Evolutionary conservation across 1,284 basidiomycete species (phyloP).

Genomic region (Chondrostereum purpureum): DNA sequence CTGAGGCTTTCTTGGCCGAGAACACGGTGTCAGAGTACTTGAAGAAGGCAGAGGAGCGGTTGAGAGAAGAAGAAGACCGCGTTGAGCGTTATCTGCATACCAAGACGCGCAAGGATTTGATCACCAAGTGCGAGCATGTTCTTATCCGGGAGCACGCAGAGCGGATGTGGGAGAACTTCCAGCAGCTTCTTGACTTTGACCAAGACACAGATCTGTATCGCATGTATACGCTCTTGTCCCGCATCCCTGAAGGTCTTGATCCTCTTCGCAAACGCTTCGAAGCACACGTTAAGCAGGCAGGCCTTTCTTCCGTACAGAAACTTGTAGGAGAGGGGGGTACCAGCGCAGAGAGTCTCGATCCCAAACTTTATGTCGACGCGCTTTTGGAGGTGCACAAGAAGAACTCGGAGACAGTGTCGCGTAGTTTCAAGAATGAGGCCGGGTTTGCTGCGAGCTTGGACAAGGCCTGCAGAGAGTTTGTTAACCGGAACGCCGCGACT

Average conservation of each 20-base stretch:
- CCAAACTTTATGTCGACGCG: conserved; percentile 93
- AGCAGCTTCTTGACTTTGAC: conserved; percentile 86
- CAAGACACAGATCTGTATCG: conserved; percentile 90
- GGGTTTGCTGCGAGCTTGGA: conserved; percentile 95
- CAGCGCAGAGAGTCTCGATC: conserved; percentile 64
- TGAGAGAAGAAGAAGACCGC: conserved; percentile 93
- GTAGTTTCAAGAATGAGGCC: conserved; percentile 90
- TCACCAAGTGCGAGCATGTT: conserved; percentile 88
- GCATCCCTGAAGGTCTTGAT: conserved; percentile 88
- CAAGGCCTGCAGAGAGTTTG: conserved; percentile 93
- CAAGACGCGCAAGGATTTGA: conserved; percentile 80
- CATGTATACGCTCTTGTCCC: conserved; percentile 92
- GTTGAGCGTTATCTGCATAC: conserved; percentile 93
- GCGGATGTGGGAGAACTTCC: conserved; percentile 94
- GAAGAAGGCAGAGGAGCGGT: conserved; percentile 89
- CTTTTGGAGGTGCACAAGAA: conserved; percentile 88
- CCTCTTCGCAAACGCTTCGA: conserved; percentile 92
- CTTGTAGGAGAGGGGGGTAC: conserved; percentile 66
- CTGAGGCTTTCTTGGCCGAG: conserved; percentile 38
- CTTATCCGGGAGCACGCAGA: conserved; percentile 87
- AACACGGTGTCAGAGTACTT: conserved; percentile 93
- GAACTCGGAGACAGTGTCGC: conserved; percentile 85
- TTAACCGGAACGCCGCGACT: conserved; percentile 91
- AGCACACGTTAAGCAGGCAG: conserved; percentile 88
- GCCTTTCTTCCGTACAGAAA: conserved; percentile 80